Conservation (phyloP, 352 stramenopile genomes). For the Blastocystis sp. region DNA sequence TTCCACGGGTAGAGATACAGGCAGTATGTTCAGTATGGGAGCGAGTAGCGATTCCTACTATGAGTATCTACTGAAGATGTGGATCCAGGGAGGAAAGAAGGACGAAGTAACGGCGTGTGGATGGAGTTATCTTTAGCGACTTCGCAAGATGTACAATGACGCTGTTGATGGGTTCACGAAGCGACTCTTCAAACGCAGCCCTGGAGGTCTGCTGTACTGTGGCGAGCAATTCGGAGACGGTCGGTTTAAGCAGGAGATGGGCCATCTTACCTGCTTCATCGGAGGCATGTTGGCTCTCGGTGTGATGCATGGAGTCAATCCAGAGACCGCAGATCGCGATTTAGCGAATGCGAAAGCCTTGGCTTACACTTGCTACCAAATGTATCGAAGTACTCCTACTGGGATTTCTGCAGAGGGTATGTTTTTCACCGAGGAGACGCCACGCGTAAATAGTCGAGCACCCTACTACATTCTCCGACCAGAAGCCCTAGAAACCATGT, state of each 20-base stretch:
- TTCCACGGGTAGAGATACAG: background rate
- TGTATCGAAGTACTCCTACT: conserved; percentile 70
- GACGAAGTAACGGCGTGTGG: background rate
- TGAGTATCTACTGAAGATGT: conserved; percentile 57
- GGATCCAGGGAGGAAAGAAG: conserved; percentile 59
- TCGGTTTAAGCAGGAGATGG: conserved; percentile 34
- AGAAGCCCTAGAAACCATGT: conserved; percentile 79
- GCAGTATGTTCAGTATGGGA: background rate
- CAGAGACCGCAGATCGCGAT: conserved; percentile 23
- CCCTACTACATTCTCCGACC: conserved; percentile 81
- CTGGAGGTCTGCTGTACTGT: conserved; percentile 4
- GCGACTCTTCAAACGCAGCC: conserved; percentile 69
- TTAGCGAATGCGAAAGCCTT: conserved; percentile 42
- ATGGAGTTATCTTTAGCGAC: background rate
- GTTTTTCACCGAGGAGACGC: conserved; percentile 69
- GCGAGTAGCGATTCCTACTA: conserved; percentile 44
- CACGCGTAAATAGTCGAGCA: conserved; percentile 64
- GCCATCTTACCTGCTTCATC: conserved; percentile 54
- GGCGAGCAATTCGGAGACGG: background rate
- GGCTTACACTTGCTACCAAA: conserved; percentile 80
- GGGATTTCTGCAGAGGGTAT: conserved; percentile 67
- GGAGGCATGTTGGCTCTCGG: conserved; percentile 58
- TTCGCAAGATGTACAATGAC: conserved; percentile 81
- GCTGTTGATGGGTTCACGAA: conserved; percentile 84
- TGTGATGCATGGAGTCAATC: conserved; percentile 50